Evolutionary conservation across 1,139 yeast species (phyloP), one percentile per base, ranked within the genome.

Genomic region (Hyphopichia pseudoburtonii): DNA sequence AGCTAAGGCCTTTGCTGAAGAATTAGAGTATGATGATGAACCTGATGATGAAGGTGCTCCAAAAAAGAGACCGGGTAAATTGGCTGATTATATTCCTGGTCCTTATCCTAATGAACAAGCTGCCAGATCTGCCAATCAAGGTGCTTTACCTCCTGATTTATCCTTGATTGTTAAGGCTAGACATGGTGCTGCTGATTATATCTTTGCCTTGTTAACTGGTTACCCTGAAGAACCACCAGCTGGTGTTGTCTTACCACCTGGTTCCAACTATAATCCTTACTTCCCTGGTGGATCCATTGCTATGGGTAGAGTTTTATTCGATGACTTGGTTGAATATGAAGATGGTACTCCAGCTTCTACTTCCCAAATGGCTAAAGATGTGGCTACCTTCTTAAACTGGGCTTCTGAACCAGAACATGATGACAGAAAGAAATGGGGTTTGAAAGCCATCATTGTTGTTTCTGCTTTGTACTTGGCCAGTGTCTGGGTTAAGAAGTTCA

Each of bases 281-380:
- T 92, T 92, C 96, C 97, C 99, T 61, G 97, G 97, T 73, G 97
- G 98, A 52, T 78, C 97, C 35, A 90, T 92, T 76, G 97, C 97
- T 59, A 92, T 92, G 98, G 97, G 88, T 63, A 86, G 98, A 75
- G 97, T 90, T 44, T 78, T 92, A 68, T 92, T 89, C 56, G 98
- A 92, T 62, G 98, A 88, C 51, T 76, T 92, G 62, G 97, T 92
- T 50, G 99, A 92, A 76, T 92, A 83, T 70, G 98, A 92, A 64
- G 98, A 92, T 65, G 98, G 98, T 60, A 94, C 98, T 46, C 96
- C 96, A 40, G 97, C 98, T 42, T 82, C 97, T 41, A 84, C 98
- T 49, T 85, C 98, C 42, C 99, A 92, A 76, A 89, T 92, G 97
- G 98, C 99, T 56, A 92, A 92, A 79, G 98, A 92, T 67, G 98